These are phyloP conservation scores for Potentilla sterilis DNA, from an alignment of 306 rosid species.

Conservation along the genomic window DNA sequence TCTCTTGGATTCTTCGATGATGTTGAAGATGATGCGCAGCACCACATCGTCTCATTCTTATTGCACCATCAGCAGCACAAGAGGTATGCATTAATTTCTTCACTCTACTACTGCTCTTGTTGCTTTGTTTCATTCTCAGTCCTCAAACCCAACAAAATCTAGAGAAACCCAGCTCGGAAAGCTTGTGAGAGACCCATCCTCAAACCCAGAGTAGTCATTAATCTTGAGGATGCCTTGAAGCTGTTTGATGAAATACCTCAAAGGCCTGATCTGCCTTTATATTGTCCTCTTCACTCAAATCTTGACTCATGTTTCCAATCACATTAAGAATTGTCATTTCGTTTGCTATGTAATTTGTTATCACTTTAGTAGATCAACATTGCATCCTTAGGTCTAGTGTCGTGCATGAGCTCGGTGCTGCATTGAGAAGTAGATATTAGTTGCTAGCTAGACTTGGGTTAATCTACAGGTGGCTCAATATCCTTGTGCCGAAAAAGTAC, in stretches of 20 bases:
- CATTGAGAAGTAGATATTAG: background rate
- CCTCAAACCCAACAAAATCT: background rate
- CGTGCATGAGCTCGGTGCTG: background rate
- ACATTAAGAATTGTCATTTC: background rate
- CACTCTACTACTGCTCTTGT: background rate
- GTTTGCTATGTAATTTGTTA: background rate
- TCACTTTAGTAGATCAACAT: background rate
- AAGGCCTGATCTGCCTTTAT: background rate
- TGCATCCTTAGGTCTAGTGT: background rate
- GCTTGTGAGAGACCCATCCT: background rate
- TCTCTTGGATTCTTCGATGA: background rate
- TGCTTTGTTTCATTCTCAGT: background rate
- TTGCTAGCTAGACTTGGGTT: background rate
- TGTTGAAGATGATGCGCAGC: background rate
- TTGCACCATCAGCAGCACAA: background rate
- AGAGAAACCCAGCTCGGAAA: background rate
- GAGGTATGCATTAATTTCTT: background rate
- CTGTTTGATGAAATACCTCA: background rate
- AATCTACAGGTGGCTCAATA: background rate
- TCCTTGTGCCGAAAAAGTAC: background rate
- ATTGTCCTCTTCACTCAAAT: too few relatives aligned
- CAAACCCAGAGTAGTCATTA: background rate
- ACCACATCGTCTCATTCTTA: background rate
- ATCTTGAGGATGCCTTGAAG: background rate
- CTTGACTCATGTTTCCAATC: too few relatives aligned